phyloP scores from a whole-genome alignment of 2,329 filamentous ascomycete species.

The Boeremia exigua region DNA sequence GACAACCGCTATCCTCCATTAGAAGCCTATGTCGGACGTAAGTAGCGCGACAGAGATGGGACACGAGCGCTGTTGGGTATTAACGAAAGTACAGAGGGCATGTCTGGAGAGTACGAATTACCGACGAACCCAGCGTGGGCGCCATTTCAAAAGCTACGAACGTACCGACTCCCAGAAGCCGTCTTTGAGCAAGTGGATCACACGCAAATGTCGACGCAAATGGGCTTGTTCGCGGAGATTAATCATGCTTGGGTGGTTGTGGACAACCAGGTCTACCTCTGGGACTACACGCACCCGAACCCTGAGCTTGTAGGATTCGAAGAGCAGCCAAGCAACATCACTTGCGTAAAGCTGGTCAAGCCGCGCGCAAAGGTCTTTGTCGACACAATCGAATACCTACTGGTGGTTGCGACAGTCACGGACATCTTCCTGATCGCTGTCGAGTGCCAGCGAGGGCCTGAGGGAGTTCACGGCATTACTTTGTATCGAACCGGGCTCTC shows the following conservation, averaged over 20 bases:
- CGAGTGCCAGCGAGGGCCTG: constrained; percentile 66
- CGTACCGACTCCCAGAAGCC: constrained; percentile 87
- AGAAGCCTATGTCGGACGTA: constrained; percentile 87
- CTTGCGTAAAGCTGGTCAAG: constrained; percentile 84
- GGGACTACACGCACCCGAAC: constrained; percentile 95
- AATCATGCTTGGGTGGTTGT: constrained; percentile 96
- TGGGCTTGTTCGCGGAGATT: constrained; percentile 94
- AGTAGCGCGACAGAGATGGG: constrained; percentile 45
- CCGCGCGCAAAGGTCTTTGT: constrained; percentile 90
- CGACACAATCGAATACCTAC: constrained; percentile 80
- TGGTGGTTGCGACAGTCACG: constrained; percentile 84
- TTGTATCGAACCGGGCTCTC: constrained; percentile 91
- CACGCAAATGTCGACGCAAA: constrained; percentile 84
- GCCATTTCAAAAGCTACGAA: constrained; percentile 85
- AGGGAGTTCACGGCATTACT: constrained; percentile 74
- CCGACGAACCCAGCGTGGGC: constrained; percentile 73
- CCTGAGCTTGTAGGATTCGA: constrained; percentile 92
- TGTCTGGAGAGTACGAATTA: constrained; percentile 90
- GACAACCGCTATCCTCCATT: constrained; percentile 88
- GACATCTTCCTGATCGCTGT: constrained; percentile 90
- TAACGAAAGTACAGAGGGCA: constrained; percentile 69
- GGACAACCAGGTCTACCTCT: constrained; percentile 94
- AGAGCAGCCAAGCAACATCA: constrained; percentile 85
- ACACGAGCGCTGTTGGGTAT: constrained; percentile 16
- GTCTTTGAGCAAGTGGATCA: constrained; percentile 93